Evolutionary conservation across 148 eudicot genomes (phyloP).

Genomic region (Tetragonia tetragonoides): DNA sequence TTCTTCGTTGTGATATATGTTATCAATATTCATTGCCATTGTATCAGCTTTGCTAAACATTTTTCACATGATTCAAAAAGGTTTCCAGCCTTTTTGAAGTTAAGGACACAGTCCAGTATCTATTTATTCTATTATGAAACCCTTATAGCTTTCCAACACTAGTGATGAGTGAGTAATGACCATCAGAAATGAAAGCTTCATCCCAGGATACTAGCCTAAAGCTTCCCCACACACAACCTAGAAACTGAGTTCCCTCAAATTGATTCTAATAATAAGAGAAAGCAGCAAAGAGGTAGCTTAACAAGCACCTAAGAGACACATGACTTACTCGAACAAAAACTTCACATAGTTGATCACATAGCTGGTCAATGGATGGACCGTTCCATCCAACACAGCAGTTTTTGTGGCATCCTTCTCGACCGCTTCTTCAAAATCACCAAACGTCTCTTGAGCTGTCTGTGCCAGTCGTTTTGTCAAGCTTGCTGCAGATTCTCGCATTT

Average conservation of each 20-base stretch:
- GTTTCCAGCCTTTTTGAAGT: neutral
- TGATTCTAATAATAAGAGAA: neutral
- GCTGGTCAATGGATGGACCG: conserved; percentile 95
- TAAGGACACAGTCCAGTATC: too few relatives aligned
- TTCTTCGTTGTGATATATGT: too few relatives aligned
- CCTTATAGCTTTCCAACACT: neutral
- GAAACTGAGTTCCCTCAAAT: neutral
- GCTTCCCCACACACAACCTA: neutral
- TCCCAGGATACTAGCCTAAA: neutral
- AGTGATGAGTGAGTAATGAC: neutral
- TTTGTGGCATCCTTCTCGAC: conserved; percentile 93
- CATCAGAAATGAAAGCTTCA: neutral
- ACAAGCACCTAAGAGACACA: neutral
- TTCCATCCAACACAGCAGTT: conserved; percentile 92
- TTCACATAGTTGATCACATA: conserved; percentile 95
- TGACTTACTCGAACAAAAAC: conserved; percentile 88
- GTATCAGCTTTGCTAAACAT: neutral
- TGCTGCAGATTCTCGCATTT: conserved; percentile 70
- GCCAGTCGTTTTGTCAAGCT: conserved; percentile 83
- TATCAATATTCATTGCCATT: too few relatives aligned
- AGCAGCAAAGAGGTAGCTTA: neutral
- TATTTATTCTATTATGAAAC: too few relatives aligned
- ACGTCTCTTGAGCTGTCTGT: conserved; percentile 87
- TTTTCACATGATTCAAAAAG: neutral
- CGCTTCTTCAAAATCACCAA: conserved; percentile 92